phyloP scores from a whole-genome alignment of 208 protist genomes.

The Leishmania major region DNA sequence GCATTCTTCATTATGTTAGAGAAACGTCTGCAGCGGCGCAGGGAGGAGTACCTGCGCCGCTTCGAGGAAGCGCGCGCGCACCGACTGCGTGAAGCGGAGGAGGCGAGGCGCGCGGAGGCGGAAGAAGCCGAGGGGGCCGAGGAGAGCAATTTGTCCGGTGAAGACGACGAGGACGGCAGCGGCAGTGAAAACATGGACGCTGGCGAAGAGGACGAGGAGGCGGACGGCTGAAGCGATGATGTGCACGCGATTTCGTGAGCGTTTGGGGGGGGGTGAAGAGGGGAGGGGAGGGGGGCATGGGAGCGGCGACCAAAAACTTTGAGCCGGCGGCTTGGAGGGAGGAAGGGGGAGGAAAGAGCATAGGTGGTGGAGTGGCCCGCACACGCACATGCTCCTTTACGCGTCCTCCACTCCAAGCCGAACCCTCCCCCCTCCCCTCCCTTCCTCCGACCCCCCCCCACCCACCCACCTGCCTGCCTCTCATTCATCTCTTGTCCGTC shows the following conservation, averaged over 20 bases:
- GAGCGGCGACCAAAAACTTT: background rate
- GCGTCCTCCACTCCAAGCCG: background rate
- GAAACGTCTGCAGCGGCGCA: slow-evolving; percentile 44
- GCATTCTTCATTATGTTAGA: slow-evolving; percentile 33
- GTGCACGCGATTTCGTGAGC: background rate
- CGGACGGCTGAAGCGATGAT: background rate
- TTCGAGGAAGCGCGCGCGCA: slow-evolving; percentile 37
- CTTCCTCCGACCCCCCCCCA: background rate
- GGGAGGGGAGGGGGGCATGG: background rate
- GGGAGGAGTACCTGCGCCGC: slow-evolving; percentile 45
- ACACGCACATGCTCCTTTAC: background rate
- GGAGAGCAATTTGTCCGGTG: background rate
- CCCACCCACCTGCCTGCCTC: background rate
- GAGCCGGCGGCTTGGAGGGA: background rate
- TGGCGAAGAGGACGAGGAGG: slow-evolving; percentile 9
- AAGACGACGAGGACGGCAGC: slow-evolving; percentile 18
- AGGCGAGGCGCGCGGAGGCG: slow-evolving; percentile 14
- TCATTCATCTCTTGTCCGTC: background rate
- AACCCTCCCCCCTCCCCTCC: too few relatives aligned
- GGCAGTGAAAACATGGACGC: slow-evolving; percentile 13
- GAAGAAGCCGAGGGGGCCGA: slow-evolving; percentile 24
- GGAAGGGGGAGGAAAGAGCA: background rate
- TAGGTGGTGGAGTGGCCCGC: background rate
- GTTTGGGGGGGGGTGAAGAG: background rate
- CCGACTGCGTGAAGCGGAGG: slow-evolving; percentile 40